phyloP scores from a whole-genome alignment of 2,329 filamentous ascomycete species.

The Xylaria sp. region DNA sequence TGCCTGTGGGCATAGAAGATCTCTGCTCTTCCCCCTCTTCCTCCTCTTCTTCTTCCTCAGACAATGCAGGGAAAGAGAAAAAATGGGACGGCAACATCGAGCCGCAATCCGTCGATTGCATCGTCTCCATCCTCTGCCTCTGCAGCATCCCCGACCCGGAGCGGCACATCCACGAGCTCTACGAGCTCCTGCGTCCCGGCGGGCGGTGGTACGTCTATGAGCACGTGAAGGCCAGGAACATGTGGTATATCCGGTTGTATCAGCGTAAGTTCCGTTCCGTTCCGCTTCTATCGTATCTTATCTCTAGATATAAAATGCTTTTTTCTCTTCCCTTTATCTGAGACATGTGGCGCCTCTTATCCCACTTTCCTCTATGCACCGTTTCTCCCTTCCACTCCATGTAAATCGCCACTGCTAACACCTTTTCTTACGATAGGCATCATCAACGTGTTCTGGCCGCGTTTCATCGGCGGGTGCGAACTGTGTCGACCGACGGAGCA shows the following conservation, averaged over 20 bases:
- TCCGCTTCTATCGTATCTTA: no score
- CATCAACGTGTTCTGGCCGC: slow-evolving; percentile 64
- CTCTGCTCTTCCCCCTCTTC: slow-evolving; percentile 48
- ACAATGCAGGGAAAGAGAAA: no score
- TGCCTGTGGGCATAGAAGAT: slow-evolving; percentile 68
- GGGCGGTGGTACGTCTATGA: slow-evolving; percentile 73
- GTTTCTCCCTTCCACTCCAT: not conserved
- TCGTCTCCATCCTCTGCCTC: slow-evolving; percentile 70
- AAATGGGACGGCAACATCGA: slow-evolving; percentile 60
- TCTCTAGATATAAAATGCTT: no score
- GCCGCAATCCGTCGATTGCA: slow-evolving; percentile 65
- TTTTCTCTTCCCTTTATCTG: not conserved
- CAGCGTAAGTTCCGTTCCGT: slow-evolving; percentile 58
- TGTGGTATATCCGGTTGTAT: slow-evolving; percentile 58
- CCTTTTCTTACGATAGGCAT: slow-evolving; percentile 52
- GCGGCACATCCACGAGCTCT: slow-evolving; percentile 65
- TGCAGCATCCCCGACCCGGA: slow-evolving; percentile 72
- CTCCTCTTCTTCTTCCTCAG: not conserved
- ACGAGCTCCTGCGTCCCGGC: slow-evolving; percentile 68
- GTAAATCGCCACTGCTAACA: slow-evolving; percentile 13
- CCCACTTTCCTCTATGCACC: not conserved
- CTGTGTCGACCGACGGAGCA: slow-evolving; percentile 61
- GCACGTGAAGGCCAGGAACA: slow-evolving; percentile 61
- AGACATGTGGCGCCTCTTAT: not conserved
- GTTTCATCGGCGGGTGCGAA: slow-evolving; percentile 63